Base-by-base conservation (phyloP, 2,329 filamentous ascomycete species). In the Tolypocladium ovalisporum region DNA sequence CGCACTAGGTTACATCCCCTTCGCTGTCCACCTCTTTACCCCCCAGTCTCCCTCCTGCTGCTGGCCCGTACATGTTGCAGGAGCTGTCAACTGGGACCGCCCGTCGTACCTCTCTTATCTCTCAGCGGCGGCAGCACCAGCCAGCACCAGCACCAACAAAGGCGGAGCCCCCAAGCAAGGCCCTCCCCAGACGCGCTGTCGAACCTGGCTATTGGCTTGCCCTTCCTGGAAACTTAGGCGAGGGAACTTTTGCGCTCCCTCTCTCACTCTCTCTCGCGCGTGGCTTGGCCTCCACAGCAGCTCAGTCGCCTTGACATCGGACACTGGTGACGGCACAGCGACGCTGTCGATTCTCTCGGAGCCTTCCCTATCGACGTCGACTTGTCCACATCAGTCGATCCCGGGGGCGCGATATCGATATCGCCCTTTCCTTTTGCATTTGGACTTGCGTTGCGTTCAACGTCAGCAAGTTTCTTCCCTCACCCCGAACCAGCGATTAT, bases 161-260 rank as follows among this genome's bases (percentile, higher is more conserved):
- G 44, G 57, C 57, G 57, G 57, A 57, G 52, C 60, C 57, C 60
- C 63, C 61, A 59, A 55, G 58, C 52, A 55, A 64, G 60, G 63
- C 61, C 63, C 64, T 63, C 60, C 60, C 63, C 57, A 52, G 57
- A 55, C 56, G 57, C 61, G 60, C 62, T 63, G 56, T 62, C 58
- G 47, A 64, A 62, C 66, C 62, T 62, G 62, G 59, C 67, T 64
- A 66, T 67, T 67, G 63, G 69, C 64, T 70, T 71, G 65, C 69
- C 71, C 63, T 67, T 67, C 64, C 63, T 56, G 68, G 68, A 63
- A 70, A 68, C 54, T 64, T 71, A 68, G 66, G 66, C 70, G 66
- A 72, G 61, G 71, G 70, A 70, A 73, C 71, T 73, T 73, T 73
- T 73, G 71, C 70, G 68, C 66, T 56, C 39, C 66, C 66, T 64